Conservation (phyloP, 352 stramenopile genomes). For the Phytophthora fragariae region DNA sequence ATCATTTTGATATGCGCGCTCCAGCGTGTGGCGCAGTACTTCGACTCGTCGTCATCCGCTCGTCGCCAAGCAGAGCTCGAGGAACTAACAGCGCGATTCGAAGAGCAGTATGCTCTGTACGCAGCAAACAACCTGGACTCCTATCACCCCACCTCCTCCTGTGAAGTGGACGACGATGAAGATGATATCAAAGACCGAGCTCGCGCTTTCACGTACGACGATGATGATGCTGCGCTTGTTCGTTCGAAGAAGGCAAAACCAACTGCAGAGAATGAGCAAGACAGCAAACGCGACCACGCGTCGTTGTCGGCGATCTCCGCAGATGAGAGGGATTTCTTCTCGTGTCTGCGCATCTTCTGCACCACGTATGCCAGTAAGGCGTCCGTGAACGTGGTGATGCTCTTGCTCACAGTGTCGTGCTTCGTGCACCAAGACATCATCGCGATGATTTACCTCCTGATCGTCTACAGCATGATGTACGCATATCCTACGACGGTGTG, state of each 20-base stretch:
- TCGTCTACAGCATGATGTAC: constrained; percentile 88
- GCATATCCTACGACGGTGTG: constrained; percentile 62
- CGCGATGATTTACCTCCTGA: constrained; percentile 78
- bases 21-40: constrained; percentile 78
- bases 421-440: constrained; percentile 85
- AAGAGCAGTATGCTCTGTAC: constrained; percentile 56
- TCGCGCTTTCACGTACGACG: constrained; percentile 42
- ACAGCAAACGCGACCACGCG: constrained; percentile 19
- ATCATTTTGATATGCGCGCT: constrained; percentile 80
- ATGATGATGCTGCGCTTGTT: constrained; percentile 24
- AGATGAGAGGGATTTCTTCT: constrained; percentile 69
- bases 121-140: constrained; percentile 45
- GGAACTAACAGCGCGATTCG: constrained; percentile 50
- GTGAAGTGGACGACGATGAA: constrained; percentile 61
- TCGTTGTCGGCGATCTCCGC: constrained; percentile 21
- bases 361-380: constrained; percentile 78
- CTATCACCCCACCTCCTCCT: constrained; percentile 57
- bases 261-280: constrained; percentile 7
- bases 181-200: constrained; percentile 57
- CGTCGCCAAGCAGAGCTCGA: constrained; percentile 45
- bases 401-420: constrained; percentile 77
- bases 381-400: constrained; percentile 81
- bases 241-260: constrained; percentile 24
- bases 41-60: constrained; percentile 57
- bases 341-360: constrained; percentile 68